These are phyloP conservation scores for Xylariales sp. DNA, from an alignment of 2,329 filamentous ascomycete species.

Conservation along the genomic window DNA sequence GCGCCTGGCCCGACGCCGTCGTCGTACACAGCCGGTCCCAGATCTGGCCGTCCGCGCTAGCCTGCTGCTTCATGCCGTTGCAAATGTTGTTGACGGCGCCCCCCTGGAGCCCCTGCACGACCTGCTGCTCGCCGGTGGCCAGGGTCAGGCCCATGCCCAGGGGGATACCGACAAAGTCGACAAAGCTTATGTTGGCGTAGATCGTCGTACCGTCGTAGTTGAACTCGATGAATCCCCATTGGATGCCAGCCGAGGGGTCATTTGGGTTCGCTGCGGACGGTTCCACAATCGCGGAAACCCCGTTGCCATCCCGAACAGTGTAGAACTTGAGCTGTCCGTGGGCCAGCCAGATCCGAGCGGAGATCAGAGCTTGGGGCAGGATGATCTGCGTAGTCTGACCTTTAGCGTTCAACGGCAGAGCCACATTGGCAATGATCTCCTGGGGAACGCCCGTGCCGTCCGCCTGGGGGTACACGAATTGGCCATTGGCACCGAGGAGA, in stretches of 20 bases:
- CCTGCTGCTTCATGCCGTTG: constrained; percentile 53
- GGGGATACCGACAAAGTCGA: constrained; percentile 63
- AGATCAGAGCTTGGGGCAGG: constrained; percentile 54
- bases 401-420: constrained; percentile 52
- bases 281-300: constrained; percentile 56
- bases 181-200: constrained; percentile 63
- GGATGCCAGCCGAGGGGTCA: constrained; percentile 57
- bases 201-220: constrained; percentile 54
- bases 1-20: constrained; percentile 50
- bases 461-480: constrained; percentile 35
- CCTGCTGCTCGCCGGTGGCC: constrained; percentile 52
- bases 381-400: constrained; percentile 54
- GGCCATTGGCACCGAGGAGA: constrained; percentile 31
- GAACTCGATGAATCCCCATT: constrained; percentile 64
- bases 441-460: constrained; percentile 22
- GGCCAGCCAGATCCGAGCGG: constrained; percentile 57
- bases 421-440: constrained; percentile 46
- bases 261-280: constrained; percentile 58
- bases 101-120: constrained; percentile 54
- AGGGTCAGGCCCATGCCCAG: constrained; percentile 61
- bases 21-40: constrained; percentile 61
- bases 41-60: constrained; percentile 52
- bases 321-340: constrained; percentile 55
- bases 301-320: constrained; percentile 49
- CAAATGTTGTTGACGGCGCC: constrained; percentile 56